phyloP scores from a whole-genome alignment of 2,329 filamentous ascomycete species.

The Botrytis medusae region DNA sequence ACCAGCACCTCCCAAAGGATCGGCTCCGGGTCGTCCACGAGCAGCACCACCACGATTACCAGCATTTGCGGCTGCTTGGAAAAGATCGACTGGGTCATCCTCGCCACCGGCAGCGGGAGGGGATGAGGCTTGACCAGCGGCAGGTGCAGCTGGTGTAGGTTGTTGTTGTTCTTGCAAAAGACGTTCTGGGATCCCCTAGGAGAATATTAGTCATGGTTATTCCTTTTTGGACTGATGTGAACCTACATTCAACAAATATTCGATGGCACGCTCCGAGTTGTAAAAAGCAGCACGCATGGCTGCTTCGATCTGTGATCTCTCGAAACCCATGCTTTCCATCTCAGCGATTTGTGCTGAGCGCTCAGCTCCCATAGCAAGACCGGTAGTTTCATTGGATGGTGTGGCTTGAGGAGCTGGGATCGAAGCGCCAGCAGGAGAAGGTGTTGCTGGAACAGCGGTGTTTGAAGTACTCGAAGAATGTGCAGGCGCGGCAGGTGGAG shows the following conservation, averaged over 20 bases:
- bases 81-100: slow-evolving; percentile 78
- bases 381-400: slow-evolving; percentile 66
- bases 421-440: slow-evolving; percentile 47
- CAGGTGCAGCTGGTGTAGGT: slow-evolving; percentile 47
- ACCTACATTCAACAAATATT: slow-evolving; percentile 85
- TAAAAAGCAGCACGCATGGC: slow-evolving; percentile 96
- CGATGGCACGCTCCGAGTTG: slow-evolving; percentile 95
- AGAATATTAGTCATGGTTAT: slow-evolving; percentile 24
- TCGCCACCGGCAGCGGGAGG: slow-evolving; percentile 49
- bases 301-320: slow-evolving; percentile 80
- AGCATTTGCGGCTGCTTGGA: slow-evolving; percentile 67
- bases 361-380: slow-evolving; percentile 82
- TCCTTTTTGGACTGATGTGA: not conserved
- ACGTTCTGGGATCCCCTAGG: slow-evolving; percentile 85
- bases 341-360: slow-evolving; percentile 79
- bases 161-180: slow-evolving; percentile 68
- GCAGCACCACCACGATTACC: slow-evolving; percentile 47
- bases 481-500: slow-evolving; percentile 62
- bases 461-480: slow-evolving; percentile 52
- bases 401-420: slow-evolving; percentile 52
- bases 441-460: slow-evolving; percentile 50
- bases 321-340: slow-evolving; percentile 98
- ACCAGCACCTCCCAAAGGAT: slow-evolving; percentile 45
- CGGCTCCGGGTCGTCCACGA: slow-evolving; percentile 49
- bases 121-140: slow-evolving; percentile 46